phyloP scores from a whole-genome alignment of 164 flowering plant species.

The Euptelea pleiosperma region DNA sequence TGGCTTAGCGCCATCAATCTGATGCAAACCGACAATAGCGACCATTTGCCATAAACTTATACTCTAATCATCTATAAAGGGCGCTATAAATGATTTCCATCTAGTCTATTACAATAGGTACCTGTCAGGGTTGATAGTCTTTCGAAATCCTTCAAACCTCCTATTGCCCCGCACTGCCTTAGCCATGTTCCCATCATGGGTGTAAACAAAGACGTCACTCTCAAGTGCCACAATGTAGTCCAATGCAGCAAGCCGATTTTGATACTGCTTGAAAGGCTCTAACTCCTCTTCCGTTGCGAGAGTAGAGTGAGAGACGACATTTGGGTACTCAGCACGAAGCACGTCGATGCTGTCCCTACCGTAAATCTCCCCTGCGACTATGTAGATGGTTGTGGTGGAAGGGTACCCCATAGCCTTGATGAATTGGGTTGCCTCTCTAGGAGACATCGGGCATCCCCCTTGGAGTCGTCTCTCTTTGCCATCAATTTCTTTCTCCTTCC shows the following conservation, averaged over 20 bases:
- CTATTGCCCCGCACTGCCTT: constrained; percentile 94
- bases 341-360: constrained; percentile 61
- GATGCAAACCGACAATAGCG: too few relatives aligned
- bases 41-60: too few relatives aligned
- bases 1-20: too few relatives aligned
- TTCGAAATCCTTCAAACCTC: constrained; percentile 74
- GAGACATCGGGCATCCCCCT: constrained; percentile 97
- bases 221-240: constrained; percentile 82
- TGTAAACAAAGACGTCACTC: constrained; percentile 84
- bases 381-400: constrained; percentile 63
- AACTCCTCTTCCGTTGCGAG: constrained; percentile 77
- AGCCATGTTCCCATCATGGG: constrained; percentile 95
- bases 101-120: too few relatives aligned
- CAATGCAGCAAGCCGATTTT: constrained; percentile 84
- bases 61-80: too few relatives aligned
- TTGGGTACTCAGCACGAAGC: constrained; percentile 60
- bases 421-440: constrained; percentile 81
- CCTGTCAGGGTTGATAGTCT: constrained; percentile 86
- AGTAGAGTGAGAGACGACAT: constrained; percentile 64
- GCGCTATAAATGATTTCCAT: too few relatives aligned
- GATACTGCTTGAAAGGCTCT: constrained; percentile 48
- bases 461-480: constrained; percentile 43
- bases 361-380: constrained; percentile 86
- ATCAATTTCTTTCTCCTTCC: constrained; percentile 94
- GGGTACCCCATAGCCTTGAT: constrained; percentile 94